Conservation (phyloP, 495 filamentous ascomycete genomes). For the Aspergillus baeticus region DNA sequence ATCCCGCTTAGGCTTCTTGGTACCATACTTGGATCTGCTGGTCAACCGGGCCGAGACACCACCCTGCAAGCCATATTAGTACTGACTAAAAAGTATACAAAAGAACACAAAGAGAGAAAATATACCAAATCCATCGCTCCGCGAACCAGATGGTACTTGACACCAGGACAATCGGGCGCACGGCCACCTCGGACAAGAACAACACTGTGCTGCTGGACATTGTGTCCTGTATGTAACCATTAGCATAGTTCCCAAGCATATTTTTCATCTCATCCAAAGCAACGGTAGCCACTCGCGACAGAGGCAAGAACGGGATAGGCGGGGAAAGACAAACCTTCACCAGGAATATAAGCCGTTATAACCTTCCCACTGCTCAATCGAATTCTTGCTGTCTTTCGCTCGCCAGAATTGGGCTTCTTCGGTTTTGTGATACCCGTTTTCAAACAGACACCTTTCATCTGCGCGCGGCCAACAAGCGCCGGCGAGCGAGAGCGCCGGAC, state of each 20-base stretch:
- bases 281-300: no score
- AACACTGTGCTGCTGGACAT: slow-evolving; percentile 97
- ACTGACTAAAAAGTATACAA: not conserved
- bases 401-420: slow-evolving; percentile 98
- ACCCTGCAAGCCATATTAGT: slow-evolving; percentile 56
- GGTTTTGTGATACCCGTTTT: slow-evolving; percentile 89
- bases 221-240: slow-evolving; percentile 64
- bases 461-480: slow-evolving; percentile 71
- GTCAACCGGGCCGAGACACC: slow-evolving; percentile 83
- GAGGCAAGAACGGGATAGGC: slow-evolving; percentile 2
- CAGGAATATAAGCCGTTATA: slow-evolving; percentile 89
- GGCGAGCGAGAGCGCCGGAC: slow-evolving; percentile 84
- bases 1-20: slow-evolving; percentile 90
- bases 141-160: slow-evolving; percentile 89
- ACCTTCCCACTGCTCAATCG: slow-evolving; percentile 82
- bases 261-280: no score
- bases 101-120: slow-evolving; percentile 18
- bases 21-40: slow-evolving; percentile 93
- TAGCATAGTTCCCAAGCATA: slow-evolving; percentile 11
- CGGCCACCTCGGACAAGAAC: slow-evolving; percentile 89
- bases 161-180: slow-evolving; percentile 96
- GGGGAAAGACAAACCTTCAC: slow-evolving; percentile 67
- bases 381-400: slow-evolving; percentile 88
- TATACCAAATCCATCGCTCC: slow-evolving; percentile 93
- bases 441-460: slow-evolving; percentile 92